phyloP scores from a whole-genome alignment of 2,329 filamentous ascomycete genomes.

The Neofusicoccum sp. region DNA sequence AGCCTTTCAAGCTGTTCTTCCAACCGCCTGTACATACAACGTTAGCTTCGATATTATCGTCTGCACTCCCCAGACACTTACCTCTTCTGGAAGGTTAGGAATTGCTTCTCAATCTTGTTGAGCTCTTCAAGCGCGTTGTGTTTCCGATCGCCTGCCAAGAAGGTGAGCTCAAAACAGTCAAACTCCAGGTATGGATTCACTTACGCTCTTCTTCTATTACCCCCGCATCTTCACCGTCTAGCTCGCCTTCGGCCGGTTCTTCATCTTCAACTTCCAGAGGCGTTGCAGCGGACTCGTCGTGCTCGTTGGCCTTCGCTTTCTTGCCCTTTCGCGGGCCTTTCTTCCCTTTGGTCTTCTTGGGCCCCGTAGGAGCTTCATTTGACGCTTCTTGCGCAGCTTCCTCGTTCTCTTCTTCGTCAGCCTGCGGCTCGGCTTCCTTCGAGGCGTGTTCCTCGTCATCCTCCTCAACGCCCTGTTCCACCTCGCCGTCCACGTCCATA shows the following conservation, averaged over 20 bases:
- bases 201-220: conserved; percentile 39
- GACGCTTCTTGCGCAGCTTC: neutral
- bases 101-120: conserved; percentile 79
- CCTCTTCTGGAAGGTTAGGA: conserved; percentile 80
- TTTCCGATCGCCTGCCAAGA: conserved; percentile 63
- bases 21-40: conserved; percentile 63
- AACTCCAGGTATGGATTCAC: conserved; percentile 17
- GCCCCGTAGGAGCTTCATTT: neutral
- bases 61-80: conserved; percentile 41
- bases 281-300: conserved; percentile 26
- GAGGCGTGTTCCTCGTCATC: conserved; percentile 1
- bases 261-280: conserved; percentile 25
- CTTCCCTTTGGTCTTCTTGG: conserved; percentile 11
- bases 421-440: conserved; percentile 28
- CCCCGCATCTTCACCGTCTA: conserved; percentile 41
- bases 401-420: conserved; percentile 10
- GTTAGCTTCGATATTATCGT: neutral
- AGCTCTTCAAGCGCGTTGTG: conserved; percentile 77
- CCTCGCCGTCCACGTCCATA: conserved; percentile 28
- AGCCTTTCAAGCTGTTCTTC: conserved; percentile 83
- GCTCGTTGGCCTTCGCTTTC: conserved; percentile 10
- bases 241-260: conserved; percentile 40
- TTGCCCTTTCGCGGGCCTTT: conserved; percentile 16
- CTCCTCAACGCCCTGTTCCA: neutral
- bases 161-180: neutral